These are phyloP conservation scores for Teratosphaeria epicoccoides DNA, from an alignment of 2,329 filamentous ascomycete species.

Conservation along the genomic window DNA sequence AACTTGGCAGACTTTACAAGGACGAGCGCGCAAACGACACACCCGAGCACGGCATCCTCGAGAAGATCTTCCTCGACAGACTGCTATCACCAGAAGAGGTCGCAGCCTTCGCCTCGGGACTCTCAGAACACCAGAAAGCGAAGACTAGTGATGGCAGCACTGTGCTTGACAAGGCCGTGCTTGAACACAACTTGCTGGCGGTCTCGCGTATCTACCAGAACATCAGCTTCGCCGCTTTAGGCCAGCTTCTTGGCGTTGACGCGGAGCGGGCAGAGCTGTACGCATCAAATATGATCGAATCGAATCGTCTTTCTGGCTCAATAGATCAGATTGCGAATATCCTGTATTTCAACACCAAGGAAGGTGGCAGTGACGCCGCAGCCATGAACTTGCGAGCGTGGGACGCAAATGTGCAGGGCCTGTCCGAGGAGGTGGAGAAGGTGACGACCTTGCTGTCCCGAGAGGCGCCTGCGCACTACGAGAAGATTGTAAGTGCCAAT, in stretches of 20 bases:
- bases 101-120: constrained; percentile 66
- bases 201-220: constrained; percentile 53
- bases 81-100: constrained; percentile 75
- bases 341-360: constrained; percentile 78
- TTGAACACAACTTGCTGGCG: constrained; percentile 90
- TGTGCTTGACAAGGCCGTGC: constrained; percentile 81
- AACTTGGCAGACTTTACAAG: constrained; percentile 78
- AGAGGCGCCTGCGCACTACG: constrained; percentile 56
- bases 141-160: constrained; percentile 83
- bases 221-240: constrained; percentile 56
- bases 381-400: constrained; percentile 69
- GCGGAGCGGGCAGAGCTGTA: constrained; percentile 79
- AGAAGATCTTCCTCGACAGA: constrained; percentile 95
- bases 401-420: constrained; percentile 76
- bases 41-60: constrained; percentile 75
- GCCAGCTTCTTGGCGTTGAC: constrained; percentile 64
- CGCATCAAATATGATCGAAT: constrained; percentile 90
- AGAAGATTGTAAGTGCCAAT: constrained; percentile 8
- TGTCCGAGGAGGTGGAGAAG: constrained; percentile 83
- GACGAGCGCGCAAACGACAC: constrained; percentile 72
- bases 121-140: constrained; percentile 82
- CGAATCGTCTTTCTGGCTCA: constrained; percentile 72
- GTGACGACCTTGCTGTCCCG: constrained; percentile 71
- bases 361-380: constrained; percentile 32
- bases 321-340: constrained; percentile 90